Evolutionary conservation across 306 rosid genomes (phyloP).

Genomic region (Parietaria judaica): DNA sequence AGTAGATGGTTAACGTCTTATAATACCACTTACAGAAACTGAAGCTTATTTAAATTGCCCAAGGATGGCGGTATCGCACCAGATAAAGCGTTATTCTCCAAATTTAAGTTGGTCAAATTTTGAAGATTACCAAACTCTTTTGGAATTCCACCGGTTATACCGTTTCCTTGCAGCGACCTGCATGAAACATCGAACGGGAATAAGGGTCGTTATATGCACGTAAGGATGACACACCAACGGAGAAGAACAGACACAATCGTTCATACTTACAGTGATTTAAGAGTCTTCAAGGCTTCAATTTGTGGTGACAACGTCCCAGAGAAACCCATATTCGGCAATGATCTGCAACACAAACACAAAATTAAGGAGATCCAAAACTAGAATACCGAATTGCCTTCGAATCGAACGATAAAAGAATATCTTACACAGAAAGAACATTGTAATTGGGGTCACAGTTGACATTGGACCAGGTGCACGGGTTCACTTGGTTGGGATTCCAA

Average conservation of each 20-base stretch:
- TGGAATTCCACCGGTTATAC: conserved; percentile 67
- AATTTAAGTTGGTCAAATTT: conserved; percentile 63
- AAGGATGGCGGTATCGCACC: conserved; percentile 85
- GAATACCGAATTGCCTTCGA: neutral
- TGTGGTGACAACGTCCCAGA: conserved; percentile 66
- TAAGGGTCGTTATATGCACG: conserved; percentile 6
- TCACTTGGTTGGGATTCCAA: conserved; percentile 85
- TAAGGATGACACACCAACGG: conserved; percentile 8
- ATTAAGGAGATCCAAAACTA: conserved; percentile 11
- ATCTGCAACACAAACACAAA: conserved; percentile 44
- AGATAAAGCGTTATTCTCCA: conserved; percentile 58
- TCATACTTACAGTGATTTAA: conserved; percentile 64
- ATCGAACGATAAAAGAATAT: conserved; percentile 12
- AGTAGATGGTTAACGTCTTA: neutral
- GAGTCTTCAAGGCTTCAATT: conserved; percentile 57
- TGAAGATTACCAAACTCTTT: conserved; percentile 69
- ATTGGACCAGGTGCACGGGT: conserved; percentile 94
- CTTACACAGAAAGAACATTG: conserved; percentile 71
- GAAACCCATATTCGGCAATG: conserved; percentile 77
- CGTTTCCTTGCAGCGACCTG: conserved; percentile 86
- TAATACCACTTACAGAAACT: conserved; percentile 69
- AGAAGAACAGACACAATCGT: neutral
- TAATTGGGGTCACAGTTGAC: conserved; percentile 47
- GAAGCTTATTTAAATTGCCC: conserved; percentile 66
- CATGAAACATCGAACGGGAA: conserved; percentile 19